Base-by-base conservation (phyloP, 768 basidiomycete genomes). In the Pseudohyphozyma bogoriensis region DNA sequence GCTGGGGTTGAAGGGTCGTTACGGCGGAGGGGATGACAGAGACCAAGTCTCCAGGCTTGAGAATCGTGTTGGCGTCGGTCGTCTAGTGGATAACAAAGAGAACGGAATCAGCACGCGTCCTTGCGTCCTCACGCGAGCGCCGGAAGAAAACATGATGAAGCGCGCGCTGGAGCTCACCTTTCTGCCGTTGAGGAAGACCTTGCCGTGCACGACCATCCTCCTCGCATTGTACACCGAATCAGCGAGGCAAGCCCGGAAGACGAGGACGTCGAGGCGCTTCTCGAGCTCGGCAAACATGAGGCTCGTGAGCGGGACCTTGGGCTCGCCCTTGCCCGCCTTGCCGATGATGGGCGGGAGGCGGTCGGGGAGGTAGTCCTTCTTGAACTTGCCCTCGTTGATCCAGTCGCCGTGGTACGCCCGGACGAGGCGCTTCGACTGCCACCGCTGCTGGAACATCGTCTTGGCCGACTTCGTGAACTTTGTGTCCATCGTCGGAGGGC, bases 231-330 rank as follows among this genome's bases (percentile, higher is more conserved):
- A 95, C 50, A 92, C 85, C 70, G 87, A 90, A 62, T 83, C 81
- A 32, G 85, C 85, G 67, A 97, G 84, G 72, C 92, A 93, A 58
- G 82, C 81, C 51, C 92, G 78, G 75, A 96, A 97, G 52, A 97
- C 75, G 72, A 96, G 82, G 47, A 89, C 85, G 70, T 99, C 95
- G 72, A 99, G 80, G 73, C 95, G 74, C 71, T 91, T 80, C 78
- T 99, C 95, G n/a, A 97, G 80, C 74, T 96, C 89, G 0, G 82
- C 74, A 73, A 92, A 87, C 87, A 97, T 92, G 80, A 99, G 81
- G 72, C 87, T 90, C 52, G 88, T 89, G 20, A 97, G 86, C 8
- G 95, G 95, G 22, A 90, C 83, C 81, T 64, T 56, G 8, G 24
- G 24, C 55, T 60, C 52, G 80, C 87, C 63, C 79, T 81, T 52